Conservation (phyloP, 805 yeast species). For the Hanseniaspora nectarophila region DNA sequence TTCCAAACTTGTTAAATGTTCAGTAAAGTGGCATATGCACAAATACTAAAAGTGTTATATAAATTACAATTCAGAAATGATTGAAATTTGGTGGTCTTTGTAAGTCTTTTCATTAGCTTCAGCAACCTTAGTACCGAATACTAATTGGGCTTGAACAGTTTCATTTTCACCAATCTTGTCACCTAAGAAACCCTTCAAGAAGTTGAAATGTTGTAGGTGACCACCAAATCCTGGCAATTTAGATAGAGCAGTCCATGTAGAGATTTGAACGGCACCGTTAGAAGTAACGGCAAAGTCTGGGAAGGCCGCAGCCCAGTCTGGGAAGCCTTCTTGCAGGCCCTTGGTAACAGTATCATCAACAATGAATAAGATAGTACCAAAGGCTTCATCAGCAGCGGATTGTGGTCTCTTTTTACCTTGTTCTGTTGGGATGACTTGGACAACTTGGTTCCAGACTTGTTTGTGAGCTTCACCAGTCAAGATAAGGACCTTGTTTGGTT, state of each 20-base stretch:
- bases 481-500: conserved; percentile 38
- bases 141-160: conserved; percentile 39
- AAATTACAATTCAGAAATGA: conserved; percentile 19
- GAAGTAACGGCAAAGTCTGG: conserved; percentile 39
- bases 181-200: conserved; percentile 33
- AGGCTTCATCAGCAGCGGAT: conserved; percentile 36
- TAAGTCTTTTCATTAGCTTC: conserved; percentile 32
- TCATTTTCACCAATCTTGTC: conserved; percentile 33
- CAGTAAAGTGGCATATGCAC: background rate
- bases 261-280: conserved; percentile 40
- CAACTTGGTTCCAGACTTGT: conserved; percentile 36
- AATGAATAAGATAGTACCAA: conserved; percentile 40
- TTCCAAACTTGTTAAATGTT: background rate
- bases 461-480: conserved; percentile 37
- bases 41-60: background rate
- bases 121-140: conserved; percentile 36
- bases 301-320: conserved; percentile 35
- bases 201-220: conserved; percentile 43
- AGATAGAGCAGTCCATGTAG: conserved; percentile 38
- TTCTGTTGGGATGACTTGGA: conserved; percentile 30
- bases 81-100: conserved; percentile 34
- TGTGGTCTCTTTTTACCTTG: conserved; percentile 33
- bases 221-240: conserved; percentile 36
- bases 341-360: conserved; percentile 34
- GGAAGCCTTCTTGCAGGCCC: conserved; percentile 33